Conservation (phyloP, 2,329 filamentous ascomycete species). For the Penicillium crustosum region DNA sequence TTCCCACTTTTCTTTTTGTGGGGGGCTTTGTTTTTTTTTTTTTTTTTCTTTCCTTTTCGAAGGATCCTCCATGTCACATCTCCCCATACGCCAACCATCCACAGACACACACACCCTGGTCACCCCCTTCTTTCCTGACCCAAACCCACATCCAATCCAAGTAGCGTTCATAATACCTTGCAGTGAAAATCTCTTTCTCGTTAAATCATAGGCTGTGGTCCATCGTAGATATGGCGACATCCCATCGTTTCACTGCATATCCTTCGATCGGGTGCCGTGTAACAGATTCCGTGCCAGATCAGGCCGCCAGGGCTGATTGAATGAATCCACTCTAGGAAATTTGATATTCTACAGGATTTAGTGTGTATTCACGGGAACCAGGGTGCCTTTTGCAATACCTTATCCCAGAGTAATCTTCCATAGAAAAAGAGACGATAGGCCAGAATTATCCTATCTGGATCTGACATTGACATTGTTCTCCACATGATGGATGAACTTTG, state of each 20-base stretch:
- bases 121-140: background rate
- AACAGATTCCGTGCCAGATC: background rate
- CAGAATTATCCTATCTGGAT: background rate
- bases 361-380: background rate
- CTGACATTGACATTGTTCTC: constrained; percentile 1
- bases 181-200: background rate
- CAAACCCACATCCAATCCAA: background rate
- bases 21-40: too few species aligned
- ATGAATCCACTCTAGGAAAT: background rate
- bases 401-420: background rate
- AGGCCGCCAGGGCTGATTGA: background rate
- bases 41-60: background rate
- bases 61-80: constrained; percentile 3
- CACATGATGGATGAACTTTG: background rate
- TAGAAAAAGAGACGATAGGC: background rate
- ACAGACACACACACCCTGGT: background rate
- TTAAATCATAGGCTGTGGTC: background rate
- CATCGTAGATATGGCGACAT: background rate
- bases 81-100: background rate
- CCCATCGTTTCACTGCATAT: background rate
- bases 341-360: background rate
- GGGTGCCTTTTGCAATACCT: background rate
- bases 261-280: background rate
- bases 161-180: background rate
- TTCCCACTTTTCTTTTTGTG: background rate